Conservation (phyloP, 176 grass and related monocot species). For the Tillandsia fasciculata region DNA sequence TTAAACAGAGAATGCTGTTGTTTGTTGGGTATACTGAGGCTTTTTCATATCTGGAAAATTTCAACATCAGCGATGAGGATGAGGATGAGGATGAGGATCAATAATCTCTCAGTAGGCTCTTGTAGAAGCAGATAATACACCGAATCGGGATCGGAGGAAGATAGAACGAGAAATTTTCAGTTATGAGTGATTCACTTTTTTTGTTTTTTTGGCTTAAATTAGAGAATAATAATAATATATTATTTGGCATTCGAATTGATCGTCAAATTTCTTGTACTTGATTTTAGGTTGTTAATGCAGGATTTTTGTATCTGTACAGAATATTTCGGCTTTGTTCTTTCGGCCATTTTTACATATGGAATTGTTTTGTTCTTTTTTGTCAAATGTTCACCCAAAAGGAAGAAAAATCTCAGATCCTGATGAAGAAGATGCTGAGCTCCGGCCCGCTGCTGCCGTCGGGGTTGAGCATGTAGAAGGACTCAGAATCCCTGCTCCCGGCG, state of each 20-base stretch:
- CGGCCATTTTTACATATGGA: too few relatives aligned
- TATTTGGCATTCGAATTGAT: too few relatives aligned
- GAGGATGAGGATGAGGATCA: too few relatives aligned
- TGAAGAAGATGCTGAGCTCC: constrained; percentile 96
- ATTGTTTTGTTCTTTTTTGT: too few relatives aligned
- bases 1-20: background rate
- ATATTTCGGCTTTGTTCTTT: too few relatives aligned
- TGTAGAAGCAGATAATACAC: too few relatives aligned
- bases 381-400: background rate
- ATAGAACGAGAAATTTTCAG: background rate
- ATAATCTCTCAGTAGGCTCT: too few relatives aligned
- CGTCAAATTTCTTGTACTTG: too few relatives aligned
- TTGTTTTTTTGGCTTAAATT: background rate
- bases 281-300: too few relatives aligned
- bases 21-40: background rate
- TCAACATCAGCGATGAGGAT: too few relatives aligned
- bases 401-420: constrained; percentile 48
- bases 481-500: constrained; percentile 69
- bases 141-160: background rate
- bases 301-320: too few relatives aligned
- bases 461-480: constrained; percentile 87
- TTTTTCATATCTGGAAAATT: background rate
- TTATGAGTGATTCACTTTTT: background rate
- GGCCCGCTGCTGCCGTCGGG: constrained; percentile 73
- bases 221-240: too few relatives aligned